Base-by-base conservation (phyloP, 768 basidiomycete species). In the Albatrellus ellisii region DNA sequence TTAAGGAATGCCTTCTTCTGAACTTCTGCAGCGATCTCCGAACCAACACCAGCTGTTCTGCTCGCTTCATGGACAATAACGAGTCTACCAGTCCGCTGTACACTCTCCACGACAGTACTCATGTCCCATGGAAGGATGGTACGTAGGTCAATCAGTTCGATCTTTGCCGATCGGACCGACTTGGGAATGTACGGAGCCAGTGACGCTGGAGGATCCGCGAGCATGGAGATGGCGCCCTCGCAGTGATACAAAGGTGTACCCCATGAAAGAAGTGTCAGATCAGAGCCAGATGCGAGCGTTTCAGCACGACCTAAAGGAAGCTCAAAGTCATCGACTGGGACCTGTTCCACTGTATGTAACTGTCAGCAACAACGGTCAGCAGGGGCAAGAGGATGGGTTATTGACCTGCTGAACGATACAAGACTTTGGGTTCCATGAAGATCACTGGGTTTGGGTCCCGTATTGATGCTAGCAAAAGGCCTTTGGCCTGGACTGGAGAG, bases 401-500 rank as follows among this genome's bases (percentile, higher is more conserved):
- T 52, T 17, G 50, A 83, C 83, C 74, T 53, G 91, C 76, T 34
- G 90, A 91, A 38, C 91, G 79, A 57, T 97, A 97, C 11, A 97
- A 64, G 43, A 94, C 73, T 64, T 97, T 80, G 34, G 91, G 91
- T 59, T 97, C 91, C 79, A 97, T 87, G 59, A 97, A 88, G 33
- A 97, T 75, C 11, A 90, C 85, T 0, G 92, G 92, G 53, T 92
- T 92, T 0, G 88, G 86, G 53, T 97, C 91, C 26, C 90, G 75
- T 41, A 97, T 88, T 0, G 89, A 79, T 12, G 77, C 73, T 7
- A 95, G 67, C 4, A 97, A 65, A 2, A 97, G 66, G 1, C 91
- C 91, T 60, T 95, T 95, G n/a, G 89, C 90, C 65, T 97, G 91
- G 27, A 92, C 77, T 1, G 91, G 91, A 2, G 89, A 89, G 28